phyloP scores from a whole-genome alignment of 139 green algal species.

The Chlorella sp. region DNA sequence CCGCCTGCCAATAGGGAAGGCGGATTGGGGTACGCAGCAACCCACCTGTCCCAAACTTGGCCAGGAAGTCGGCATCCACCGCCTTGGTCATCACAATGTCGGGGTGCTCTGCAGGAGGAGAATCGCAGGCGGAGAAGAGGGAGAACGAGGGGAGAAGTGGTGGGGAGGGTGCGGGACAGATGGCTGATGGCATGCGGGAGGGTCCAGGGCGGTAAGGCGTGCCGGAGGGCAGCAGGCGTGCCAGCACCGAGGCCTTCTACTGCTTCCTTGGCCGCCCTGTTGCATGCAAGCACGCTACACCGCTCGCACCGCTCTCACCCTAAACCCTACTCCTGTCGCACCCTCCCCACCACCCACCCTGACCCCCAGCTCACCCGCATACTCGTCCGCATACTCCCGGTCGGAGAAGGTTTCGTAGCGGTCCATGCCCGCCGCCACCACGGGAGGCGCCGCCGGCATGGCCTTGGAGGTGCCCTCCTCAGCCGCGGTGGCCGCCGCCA shows the following conservation, averaged over 20 bases:
- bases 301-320: neutral
- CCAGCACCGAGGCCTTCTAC: neutral
- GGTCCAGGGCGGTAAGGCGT: neutral
- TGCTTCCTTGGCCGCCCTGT: neutral
- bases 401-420: constrained; percentile 14
- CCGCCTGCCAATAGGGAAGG: no score
- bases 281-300: neutral
- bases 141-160: no score
- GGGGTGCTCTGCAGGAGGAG: constrained; percentile 71
- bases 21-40: no score
- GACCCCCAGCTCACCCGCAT: neutral
- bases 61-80: constrained; percentile 64
- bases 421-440: neutral
- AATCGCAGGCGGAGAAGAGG: neutral
- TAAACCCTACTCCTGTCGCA: no score
- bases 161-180: neutral
- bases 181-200: neutral
- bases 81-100: constrained; percentile 74
- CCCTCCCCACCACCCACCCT: neutral
- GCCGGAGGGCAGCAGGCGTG: neutral
- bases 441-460: neutral
- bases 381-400: constrained; percentile 11
- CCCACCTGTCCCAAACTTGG: constrained; percentile 61
- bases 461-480: neutral
- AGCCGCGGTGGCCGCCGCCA: neutral